Base-by-base conservation (phyloP, 306 rosid species). In the Pueraria montana region DNA sequence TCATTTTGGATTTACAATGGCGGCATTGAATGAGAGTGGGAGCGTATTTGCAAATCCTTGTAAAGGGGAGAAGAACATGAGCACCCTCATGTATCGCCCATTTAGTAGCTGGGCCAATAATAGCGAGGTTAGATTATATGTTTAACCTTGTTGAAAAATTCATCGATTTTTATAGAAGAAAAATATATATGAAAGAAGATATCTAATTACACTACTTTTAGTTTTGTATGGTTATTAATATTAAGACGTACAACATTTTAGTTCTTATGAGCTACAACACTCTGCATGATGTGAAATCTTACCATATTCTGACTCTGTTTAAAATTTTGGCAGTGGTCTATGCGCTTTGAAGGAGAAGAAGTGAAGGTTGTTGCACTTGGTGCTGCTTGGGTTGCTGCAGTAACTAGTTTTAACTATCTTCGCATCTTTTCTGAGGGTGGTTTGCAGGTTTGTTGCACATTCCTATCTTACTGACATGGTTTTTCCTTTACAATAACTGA, bases 1-100 rank as follows among this genome's bases (percentile, higher is more conserved):
- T 77, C 97, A 96, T 89, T 96, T 96, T 88, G 99, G 98, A 86
- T 96, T 94, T 81, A 91, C 99, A 63, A 91, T 96, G 97, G 99
- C 99, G 48, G 92, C 98, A 6, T 82, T 96, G 61, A 92, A 89
- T 89, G 99, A 92, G 76, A 88, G 70, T 61, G 98, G 98, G 27
- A 82, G 98, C 0, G 93, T 94, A 72, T 89, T 94, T 81, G 99
- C 98, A 53, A 96, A 96, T 86, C 92, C 97, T 63, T 94, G 95
- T 90, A 96, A 94, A 92, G 98, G 99, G 55, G 97, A 91, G 84
- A 91, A 94, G 74, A 88, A 83, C 85, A 92, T 94, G 97, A 96
- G 98, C 84, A 94, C 98, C 74, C 92, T 96, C 68, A 94, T 96
- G 97, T 94, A 94, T 87, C 97, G 98, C 46, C 98, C 99, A 74